Evolutionary conservation across 1,284 basidiomycete species (phyloP).

Genomic region (Agaricales sp.): DNA sequence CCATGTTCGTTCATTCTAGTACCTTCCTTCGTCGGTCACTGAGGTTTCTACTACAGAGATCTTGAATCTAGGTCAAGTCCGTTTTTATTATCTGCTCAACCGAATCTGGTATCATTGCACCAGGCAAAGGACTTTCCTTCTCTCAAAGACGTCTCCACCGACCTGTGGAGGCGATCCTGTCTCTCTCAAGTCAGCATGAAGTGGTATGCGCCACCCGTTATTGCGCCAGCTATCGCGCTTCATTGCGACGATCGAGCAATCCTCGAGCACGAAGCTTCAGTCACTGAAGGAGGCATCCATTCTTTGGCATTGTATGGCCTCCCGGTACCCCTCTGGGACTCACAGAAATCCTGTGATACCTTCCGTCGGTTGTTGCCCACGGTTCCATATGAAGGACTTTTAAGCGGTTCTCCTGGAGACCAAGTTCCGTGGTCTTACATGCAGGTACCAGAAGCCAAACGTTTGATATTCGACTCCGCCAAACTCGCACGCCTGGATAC

Average conservation of each 20-base stretch:
- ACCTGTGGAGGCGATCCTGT: constrained; percentile 66
- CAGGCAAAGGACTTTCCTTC: constrained; percentile 37
- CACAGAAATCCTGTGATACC: constrained; percentile 37
- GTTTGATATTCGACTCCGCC: constrained; percentile 94
- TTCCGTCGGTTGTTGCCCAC: constrained; percentile 50
- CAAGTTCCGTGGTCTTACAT: constrained; percentile 83
- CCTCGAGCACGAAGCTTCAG: constrained; percentile 56
- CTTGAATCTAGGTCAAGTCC: constrained; percentile 40
- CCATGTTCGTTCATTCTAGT: constrained; percentile 29
- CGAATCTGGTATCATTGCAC: constrained; percentile 23
- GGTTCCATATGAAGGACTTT: constrained; percentile 60
- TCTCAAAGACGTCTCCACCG: constrained; percentile 51
- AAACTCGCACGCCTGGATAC: constrained; percentile 90
- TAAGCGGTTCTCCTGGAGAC: constrained; percentile 56
- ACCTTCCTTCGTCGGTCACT: constrained; percentile 10
- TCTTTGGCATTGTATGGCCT: constrained; percentile 82
- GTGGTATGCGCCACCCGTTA: constrained; percentile 75
- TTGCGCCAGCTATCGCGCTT: constrained; percentile 78
- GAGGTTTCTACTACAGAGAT: constrained; percentile 33
- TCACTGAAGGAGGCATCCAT: constrained; percentile 60
- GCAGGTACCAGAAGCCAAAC: constrained; percentile 92
- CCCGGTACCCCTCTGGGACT: constrained; percentile 59
- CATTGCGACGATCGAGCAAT: constrained; percentile 75
- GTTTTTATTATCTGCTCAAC: constrained; percentile 15
- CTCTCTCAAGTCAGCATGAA: constrained; percentile 71